Conservation (phyloP, 345 rosid species). For the Erodium maritimum region DNA sequence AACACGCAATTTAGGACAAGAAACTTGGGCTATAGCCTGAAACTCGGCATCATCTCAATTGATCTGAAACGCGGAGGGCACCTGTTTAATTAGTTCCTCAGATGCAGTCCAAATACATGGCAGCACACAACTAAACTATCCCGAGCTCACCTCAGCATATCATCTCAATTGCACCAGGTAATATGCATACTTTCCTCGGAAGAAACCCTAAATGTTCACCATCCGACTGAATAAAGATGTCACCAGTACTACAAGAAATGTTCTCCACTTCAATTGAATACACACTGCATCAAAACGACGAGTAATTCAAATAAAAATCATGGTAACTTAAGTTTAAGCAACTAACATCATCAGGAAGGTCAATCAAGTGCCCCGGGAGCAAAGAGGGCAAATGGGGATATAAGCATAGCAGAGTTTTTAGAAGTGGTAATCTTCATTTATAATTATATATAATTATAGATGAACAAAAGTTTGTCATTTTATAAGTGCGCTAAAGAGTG, state of each 20-base stretch:
- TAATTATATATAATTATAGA: no score
- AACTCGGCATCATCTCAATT: no score
- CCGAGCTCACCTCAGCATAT: constrained; percentile 32
- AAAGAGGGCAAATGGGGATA: not conserved
- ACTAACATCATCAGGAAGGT: not conserved
- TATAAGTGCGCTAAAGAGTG: not conserved
- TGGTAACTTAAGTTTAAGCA: not conserved
- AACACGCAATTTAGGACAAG: no score
- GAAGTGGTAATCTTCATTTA: not conserved
- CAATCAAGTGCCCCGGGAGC: no score
- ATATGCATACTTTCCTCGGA: constrained; percentile 58
- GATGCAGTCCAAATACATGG: not conserved
- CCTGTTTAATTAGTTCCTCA: not conserved
- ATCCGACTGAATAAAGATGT: constrained; percentile 77
- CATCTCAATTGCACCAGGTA: constrained; percentile 71
- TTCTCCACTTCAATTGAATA: constrained; percentile 67
- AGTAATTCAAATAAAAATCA: not conserved
- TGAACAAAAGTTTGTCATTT: not conserved
- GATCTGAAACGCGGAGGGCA: no score
- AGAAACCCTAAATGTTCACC: constrained; percentile 87
- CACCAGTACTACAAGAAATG: constrained; percentile 37
- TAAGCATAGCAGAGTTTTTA: not conserved
- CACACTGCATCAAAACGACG: constrained; percentile 33
- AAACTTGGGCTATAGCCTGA: no score
- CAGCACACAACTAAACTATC: not conserved